Percentiles rank a stretch among this genome's conserved stretches.
Conservation (phyloP, 2,329 filamentous ascomycete species). For the Coniochaeta sp. region DNA sequence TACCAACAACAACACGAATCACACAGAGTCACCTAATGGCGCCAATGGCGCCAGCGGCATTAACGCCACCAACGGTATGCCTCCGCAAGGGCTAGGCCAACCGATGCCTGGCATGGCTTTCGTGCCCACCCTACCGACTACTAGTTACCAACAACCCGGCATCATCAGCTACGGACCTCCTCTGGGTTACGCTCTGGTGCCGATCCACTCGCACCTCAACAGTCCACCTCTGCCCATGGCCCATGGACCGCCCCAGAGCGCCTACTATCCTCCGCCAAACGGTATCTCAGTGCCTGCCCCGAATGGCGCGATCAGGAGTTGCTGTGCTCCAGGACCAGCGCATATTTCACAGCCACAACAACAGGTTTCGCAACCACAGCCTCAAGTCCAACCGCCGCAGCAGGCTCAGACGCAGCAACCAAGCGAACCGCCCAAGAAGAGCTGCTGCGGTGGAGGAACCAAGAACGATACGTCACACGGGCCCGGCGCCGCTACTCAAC, state of each 20-base stretch:
- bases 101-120: neutral
- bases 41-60: too few relatives aligned
- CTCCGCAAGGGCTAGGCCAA: constrained; percentile 8
- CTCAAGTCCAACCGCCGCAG: too few relatives aligned
- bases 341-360: neutral
- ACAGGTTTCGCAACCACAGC: too few relatives aligned
- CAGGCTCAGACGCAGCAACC: neutral
- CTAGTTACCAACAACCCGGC: neutral
- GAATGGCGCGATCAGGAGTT: neutral
- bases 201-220: neutral
- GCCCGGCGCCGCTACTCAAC: neutral
- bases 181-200: neutral
- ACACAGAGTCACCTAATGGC: neutral
- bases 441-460: neutral
- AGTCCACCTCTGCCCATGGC: neutral
- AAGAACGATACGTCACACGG: neutral
- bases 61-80: too few relatives aligned
- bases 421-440: neutral
- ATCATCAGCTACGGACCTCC: constrained; percentile 39
- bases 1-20: neutral
- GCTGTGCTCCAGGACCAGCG: neutral
- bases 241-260: neutral
- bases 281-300: neutral
- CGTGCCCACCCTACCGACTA: neutral
- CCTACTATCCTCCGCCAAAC: neutral